Percentiles rank a stretch among this genome's conserved stretches.
Evolutionary conservation across 2,329 filamentous ascomycete species (phyloP).

Genomic region (Alternaria sp.): DNA sequence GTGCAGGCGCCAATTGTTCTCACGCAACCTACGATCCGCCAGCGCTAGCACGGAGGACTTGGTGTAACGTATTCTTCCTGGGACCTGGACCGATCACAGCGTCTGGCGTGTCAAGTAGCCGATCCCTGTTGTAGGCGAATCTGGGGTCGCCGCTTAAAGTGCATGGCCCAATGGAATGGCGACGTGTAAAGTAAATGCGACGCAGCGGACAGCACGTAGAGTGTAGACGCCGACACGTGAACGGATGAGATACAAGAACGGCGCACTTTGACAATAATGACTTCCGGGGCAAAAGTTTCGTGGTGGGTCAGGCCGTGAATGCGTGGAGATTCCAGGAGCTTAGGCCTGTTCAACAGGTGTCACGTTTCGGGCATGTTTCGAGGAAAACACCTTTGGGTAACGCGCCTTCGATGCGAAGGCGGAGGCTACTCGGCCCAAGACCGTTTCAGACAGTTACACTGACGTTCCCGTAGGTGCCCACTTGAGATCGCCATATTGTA

Average conservation of each 20-base stretch:
- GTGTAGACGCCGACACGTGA: conserved; percentile 4
- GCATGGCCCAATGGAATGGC: conserved; percentile 25
- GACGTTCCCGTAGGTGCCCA: conserved; percentile 9
- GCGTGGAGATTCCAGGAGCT: conserved; percentile 27
- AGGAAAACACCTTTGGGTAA: conserved; percentile 15
- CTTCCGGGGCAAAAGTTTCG: not conserved
- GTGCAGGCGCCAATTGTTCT: conserved; percentile 25
- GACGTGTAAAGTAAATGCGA: conserved; percentile 14
- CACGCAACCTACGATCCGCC: conserved; percentile 19
- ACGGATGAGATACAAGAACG: not conserved
- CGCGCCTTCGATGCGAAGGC: conserved; percentile 2
- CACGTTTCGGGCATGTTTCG: conserved; percentile 25
- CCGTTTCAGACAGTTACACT: conserved; percentile 25
- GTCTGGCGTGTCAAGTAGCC: conserved; percentile 29
- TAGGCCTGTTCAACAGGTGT: conserved; percentile 20
- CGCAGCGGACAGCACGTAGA: conserved; percentile 10
- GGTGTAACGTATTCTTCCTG: conserved; percentile 31
- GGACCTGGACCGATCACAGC: conserved; percentile 26
- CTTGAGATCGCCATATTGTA: conserved; percentile 13
- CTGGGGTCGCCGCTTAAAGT: conserved; percentile 34
- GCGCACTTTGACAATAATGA: conserved; percentile 5
- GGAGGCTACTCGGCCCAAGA: conserved; percentile 10
- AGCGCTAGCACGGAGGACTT: conserved; percentile 29
- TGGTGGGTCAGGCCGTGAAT: conserved; percentile 6
- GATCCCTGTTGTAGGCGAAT: conserved; percentile 32